Conservation (phyloP, 2,329 filamentous ascomycete species). For the Sporothrix brunneoviolacea region DNA sequence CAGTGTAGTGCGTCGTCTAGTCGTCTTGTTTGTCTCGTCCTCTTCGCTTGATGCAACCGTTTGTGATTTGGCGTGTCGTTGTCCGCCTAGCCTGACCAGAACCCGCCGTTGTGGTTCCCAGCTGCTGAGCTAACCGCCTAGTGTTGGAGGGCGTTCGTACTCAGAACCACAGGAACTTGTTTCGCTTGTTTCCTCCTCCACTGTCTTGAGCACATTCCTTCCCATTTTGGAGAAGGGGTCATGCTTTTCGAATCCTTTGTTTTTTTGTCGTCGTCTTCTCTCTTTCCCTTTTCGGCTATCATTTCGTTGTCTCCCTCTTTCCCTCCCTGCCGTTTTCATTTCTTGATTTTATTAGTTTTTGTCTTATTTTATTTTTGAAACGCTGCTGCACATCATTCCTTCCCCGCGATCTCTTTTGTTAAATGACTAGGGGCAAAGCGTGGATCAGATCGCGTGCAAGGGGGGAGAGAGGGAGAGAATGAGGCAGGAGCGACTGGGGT, state of each 20-base stretch:
- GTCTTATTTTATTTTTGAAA: not conserved
- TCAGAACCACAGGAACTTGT: too few species aligned
- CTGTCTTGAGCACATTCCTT: too few species aligned
- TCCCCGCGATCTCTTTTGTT: slow-evolving; percentile 1
- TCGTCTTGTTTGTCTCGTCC: not conserved
- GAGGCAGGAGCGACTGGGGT: too few species aligned
- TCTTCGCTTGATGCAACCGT: not conserved
- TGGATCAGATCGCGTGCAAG: not conserved
- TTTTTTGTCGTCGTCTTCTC: not conserved
- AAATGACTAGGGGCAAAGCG: not conserved
- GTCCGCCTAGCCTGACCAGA: too few species aligned
- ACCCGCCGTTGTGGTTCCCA: too few species aligned
- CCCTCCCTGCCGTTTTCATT: too few species aligned
- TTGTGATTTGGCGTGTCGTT: too few species aligned
- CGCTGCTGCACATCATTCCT: slow-evolving; percentile 7
- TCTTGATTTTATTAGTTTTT: not conserved
- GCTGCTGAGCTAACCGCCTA: too few species aligned
- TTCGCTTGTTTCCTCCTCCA: too few species aligned
- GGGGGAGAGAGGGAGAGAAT: too few species aligned
- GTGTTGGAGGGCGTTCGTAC: too few species aligned
- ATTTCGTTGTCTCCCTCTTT: not conserved
- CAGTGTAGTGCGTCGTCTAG: too few species aligned
- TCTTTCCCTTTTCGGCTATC: slow-evolving; percentile 3
- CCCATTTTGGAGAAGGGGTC: not conserved
- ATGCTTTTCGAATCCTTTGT: not conserved